Base-by-base conservation (phyloP, 371 early-diverging fungal genomes). In the Zopfochytrium polystomum region DNA sequence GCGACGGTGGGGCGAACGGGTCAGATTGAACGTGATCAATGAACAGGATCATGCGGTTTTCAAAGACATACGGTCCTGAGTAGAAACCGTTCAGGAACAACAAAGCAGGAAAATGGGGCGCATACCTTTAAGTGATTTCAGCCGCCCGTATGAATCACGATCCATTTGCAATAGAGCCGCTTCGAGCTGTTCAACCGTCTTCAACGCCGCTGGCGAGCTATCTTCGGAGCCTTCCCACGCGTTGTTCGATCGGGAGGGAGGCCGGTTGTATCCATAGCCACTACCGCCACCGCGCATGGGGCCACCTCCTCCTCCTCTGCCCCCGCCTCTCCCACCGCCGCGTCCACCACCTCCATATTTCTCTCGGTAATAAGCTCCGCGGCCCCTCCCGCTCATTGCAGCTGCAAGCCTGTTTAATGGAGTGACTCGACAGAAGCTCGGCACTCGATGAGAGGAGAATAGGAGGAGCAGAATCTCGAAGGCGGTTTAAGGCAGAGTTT, bases 1-100 rank as follows among this genome's bases (percentile, higher is more conserved):
- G 35, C 34, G 73, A 72, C 0, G 80, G 75, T 2, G 80, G 73
- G 3, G 83, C 83, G 55, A 62, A 80, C 1, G 79, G 72, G 42
- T 80, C 82, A 1, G 60, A 45, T 56, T 82, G 80, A 5, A 66
- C 44, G 23, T 66, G 43, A 38, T 61, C 66, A 5, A 66, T 43
- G 7, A 54, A 56, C 9, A 66, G 33, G 42, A 23, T 15, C 25
- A 46, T 45, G 13, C 61, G 56, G 26, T 56, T 27, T 6, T 18
- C 23, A 43, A 50, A 50, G 15, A 35, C 6, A 29, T 20, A 55
- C 52, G 27, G 27, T 7, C 30, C 5, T 29, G 11, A 29, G 52
- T 51, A 11, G 32, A 5, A 51, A 30, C 5, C 52, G 30, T 22
- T 11, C 22, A 13, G 13, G 11, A 51, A 5, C 7, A 4, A 4